Base-by-base conservation (phyloP, 352 stramenopile species). In the Paralagenidium karlingii region DNA sequence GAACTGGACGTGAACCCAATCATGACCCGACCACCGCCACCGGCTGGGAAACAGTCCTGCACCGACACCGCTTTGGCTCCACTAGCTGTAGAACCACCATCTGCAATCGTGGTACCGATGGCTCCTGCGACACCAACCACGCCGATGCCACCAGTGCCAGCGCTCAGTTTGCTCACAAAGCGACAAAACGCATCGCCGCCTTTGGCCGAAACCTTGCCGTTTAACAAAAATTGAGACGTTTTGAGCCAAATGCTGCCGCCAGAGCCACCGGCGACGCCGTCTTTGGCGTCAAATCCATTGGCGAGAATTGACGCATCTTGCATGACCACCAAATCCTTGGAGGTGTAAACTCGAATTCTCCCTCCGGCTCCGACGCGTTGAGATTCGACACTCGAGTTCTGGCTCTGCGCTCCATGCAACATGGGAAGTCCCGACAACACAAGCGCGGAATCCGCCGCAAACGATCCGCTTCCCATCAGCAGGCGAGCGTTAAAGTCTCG, bases 291-390 rank as follows among this genome's bases (percentile, higher is more conserved):
- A 3, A 49, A 63, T 28, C 71, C 71, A 8, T 81, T 78, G 12
- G 71, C 68, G 18, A 53, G 26, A 47, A 85, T 73, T 10, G 24
- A 41, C 9, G 68, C 68, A 13, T 42, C 49, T 26, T 53, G 26
- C 71, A 85, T 81, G 20, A 85, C 41, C 29, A 85, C 68, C 0
- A 85, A 52, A 40, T 85, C 68, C 39, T 71, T 73, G 8, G 71
- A 81, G 1, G 71, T 68, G 34, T 51, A 60, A 19, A 85, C 68
- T 25, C 73, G 64, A n/a, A 85, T 66, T 28, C 71, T 53, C 5
- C 70, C 70, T 10, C 71, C 71, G 28, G 63, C 70, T 22, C 18
- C 34, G 2, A 44, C 31, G 30, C 19, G 31, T 15, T 11, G 11
- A 28, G 26, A 19, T 29, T 54, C 45, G 7, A 70, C 51, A 0